Base-by-base conservation (phyloP, 2,329 filamentous ascomycete genomes). In the Cercospora citrullina region DNA sequence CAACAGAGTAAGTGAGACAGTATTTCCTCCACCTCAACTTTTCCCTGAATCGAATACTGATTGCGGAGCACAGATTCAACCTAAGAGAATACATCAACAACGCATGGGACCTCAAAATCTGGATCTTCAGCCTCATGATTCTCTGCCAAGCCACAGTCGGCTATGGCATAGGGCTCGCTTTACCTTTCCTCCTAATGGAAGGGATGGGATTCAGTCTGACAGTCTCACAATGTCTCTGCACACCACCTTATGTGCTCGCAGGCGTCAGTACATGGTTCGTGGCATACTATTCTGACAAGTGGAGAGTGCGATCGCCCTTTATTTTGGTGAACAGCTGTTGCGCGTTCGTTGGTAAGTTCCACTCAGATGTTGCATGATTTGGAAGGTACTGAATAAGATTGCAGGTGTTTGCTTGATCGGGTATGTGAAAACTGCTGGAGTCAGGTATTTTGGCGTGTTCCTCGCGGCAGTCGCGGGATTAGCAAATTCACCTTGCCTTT, bases 321-420 rank as follows among this genome's bases (percentile, higher is more conserved):
- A 72, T 76, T 45, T 30, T 76, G 33, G 62, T 65, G 18, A 60
- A 67, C 51, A 48, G 31, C 69, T 67, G 55, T 64, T 71, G 33
- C 64, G 16, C 60, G 21, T 69, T 1, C 84, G 84, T 14, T 87
- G 86, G 67, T 89, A 36, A 87, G 91, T 51, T 90, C 65, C 31
- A 21, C 6, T 4, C 23, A n/a, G 8, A n/a, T 9, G 23, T 5
- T 30, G 26, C 6, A 10, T 26, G 9, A 0, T 57, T 4, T 7
- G 36, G 8, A 21, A 8, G n/a, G 0, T 7, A 33, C n/a, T 33
- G 14, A 51, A 93, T 57, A 84, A 91, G 64, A 60, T 28, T 64
- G 1, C 68, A 73, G 68, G 67, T 2, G 21, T 69, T 10, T 45
- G 60, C 57, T 70, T 73, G 36, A 63, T 76, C 5, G 73, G 74